Conservation (phyloP, 345 rosid genomes). For the Brassica carinata region DNA sequence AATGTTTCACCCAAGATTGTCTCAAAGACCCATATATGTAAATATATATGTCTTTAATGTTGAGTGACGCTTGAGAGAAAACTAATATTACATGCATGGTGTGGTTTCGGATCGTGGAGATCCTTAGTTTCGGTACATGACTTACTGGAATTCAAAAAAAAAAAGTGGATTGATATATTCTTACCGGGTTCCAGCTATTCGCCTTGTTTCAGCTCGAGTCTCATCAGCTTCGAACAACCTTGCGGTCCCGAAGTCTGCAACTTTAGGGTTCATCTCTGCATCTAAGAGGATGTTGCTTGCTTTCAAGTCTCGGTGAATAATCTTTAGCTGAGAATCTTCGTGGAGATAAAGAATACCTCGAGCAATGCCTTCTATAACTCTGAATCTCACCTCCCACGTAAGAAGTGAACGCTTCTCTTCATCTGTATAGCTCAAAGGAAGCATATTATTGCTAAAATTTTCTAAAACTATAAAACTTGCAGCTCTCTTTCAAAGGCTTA, state of each 20-base stretch:
- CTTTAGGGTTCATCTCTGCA: background rate
- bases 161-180: background rate
- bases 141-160: too few species aligned
- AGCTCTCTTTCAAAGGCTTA: background rate
- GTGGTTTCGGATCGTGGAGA: too few species aligned
- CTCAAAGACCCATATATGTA: background rate
- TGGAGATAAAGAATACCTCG: background rate
- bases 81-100: background rate
- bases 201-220: background rate
- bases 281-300: background rate
- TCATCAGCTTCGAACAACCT: background rate
- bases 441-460: background rate
- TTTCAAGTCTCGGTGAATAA: background rate
- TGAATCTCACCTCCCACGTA: background rate
- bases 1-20: background rate
- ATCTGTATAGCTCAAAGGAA: background rate
- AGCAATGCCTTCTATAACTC: background rate
- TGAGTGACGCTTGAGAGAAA: background rate
- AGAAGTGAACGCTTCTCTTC: background rate
- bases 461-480: background rate
- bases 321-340: background rate
- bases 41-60: background rate
- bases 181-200: background rate
- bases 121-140: too few species aligned
- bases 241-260: background rate